Conservation (phyloP, 2,329 filamentous ascomycete genomes). For the Curvularia lunata region DNA sequence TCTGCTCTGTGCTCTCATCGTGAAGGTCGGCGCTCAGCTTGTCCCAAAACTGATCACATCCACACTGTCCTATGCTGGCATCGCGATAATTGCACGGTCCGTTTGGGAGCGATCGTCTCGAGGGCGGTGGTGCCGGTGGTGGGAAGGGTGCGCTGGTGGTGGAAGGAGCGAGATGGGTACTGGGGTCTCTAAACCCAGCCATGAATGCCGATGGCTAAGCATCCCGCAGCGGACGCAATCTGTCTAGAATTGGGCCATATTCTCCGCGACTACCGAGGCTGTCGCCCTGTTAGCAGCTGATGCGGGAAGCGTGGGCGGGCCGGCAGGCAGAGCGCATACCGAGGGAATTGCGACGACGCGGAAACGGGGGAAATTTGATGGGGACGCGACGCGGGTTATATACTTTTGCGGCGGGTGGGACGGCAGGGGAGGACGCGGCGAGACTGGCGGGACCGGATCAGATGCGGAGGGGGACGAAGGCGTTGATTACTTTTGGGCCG, state of each 20-base stretch:
- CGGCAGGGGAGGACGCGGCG: slow-evolving; percentile 15
- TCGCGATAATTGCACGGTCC: slow-evolving; percentile 62
- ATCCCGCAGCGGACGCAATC: slow-evolving; percentile 41
- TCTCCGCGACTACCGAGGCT: slow-evolving; percentile 29
- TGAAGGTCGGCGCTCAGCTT: slow-evolving; percentile 43
- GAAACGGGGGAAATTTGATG: slow-evolving; percentile 21
- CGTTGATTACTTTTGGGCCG: slow-evolving; percentile 26
- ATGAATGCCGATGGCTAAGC: slow-evolving; percentile 43
- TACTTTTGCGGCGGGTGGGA: slow-evolving; percentile 20
- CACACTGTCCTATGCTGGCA: slow-evolving; percentile 56
- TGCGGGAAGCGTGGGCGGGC: slow-evolving; percentile 20
- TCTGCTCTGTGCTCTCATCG: slow-evolving; percentile 34
- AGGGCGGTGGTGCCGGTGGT: slow-evolving; percentile 23
- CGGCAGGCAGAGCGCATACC: slow-evolving; percentile 40
- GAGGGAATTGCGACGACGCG: slow-evolving; percentile 30
- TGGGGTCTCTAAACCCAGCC: slow-evolving; percentile 42
- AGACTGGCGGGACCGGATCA: slow-evolving; percentile 19
- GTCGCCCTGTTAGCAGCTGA: slow-evolving; percentile 33
- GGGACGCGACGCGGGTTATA: slow-evolving; percentile 22
- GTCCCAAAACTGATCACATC: slow-evolving; percentile 61
- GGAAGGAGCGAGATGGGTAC: slow-evolving; percentile 28
- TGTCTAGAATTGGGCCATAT: slow-evolving; percentile 41
- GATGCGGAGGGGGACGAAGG: slow-evolving; percentile 31
- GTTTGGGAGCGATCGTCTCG: slow-evolving; percentile 52
- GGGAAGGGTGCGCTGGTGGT: slow-evolving; percentile 18